Base-by-base conservation (phyloP, 2,329 filamentous ascomycete species). In the Thielaviopsis punctulata region DNA sequence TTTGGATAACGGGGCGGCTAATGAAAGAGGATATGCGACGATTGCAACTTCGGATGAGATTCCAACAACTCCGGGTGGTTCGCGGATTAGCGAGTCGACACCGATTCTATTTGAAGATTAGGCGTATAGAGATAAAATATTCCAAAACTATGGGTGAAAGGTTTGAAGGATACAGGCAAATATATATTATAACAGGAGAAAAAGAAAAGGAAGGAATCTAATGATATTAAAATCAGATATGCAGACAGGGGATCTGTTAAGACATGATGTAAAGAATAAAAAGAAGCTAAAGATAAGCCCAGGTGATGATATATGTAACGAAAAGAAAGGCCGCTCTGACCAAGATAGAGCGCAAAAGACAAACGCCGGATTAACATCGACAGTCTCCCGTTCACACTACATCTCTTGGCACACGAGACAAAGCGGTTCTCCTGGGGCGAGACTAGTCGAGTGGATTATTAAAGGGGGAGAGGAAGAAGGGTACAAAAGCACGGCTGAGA, bases 21-120 rank as follows among this genome's bases (percentile, higher is more conserved):
- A 47, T 45, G 53, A 55, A 41, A 49, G 49, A 24, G 49, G 53
- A n/a, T 55, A 55, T 23, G 49, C 49, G n/a, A 49, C 53, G 4
- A 49, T 52, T 25, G 13, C 39, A 12, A 23, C 15, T 8, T 43
- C 19, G 24, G 41, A 46, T 24, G 41, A 52, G 18, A 45, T 22
- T 6, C 21, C 12, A 45, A 9, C 12, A 41, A 21, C 45, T 12
- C 30, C n/a, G 23, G 45, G 36, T 3, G 19, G 15, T 41, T 19
- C n/a, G n/a, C 36, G n/a, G 2, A 19, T 41, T n/a, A 19, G 9
- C n/a, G 36, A 41, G 8, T 41, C 36, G n/a, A 41, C 36, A 7
- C 36, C 36, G n/a, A 41, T 41, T 41, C 36, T 41, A 41, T 41
- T 18, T 19, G 36, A 41, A 19, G n/a, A 41, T 41, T 41, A 36